These are phyloP conservation scores for Halophytophthora batemanensis DNA, from an alignment of 352 stramenopile species.

Conservation along the genomic window DNA sequence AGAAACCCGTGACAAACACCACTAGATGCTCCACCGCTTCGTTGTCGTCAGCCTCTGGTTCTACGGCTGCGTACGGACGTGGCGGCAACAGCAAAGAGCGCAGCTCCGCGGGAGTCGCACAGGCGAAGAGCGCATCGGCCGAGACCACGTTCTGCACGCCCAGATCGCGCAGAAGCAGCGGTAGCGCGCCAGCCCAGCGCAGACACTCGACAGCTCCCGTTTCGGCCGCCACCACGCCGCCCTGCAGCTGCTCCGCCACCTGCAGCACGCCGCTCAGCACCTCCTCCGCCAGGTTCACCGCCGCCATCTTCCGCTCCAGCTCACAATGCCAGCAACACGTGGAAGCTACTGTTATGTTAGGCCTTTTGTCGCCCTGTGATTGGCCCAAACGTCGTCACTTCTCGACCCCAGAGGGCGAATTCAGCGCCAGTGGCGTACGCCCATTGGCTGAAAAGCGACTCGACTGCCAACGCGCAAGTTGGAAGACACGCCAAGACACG, in stretches of 20 bases:
- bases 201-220: conserved; percentile 55
- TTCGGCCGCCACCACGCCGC: conserved; percentile 47
- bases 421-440: no score
- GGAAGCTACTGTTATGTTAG: background rate
- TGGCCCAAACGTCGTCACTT: no score
- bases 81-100: conserved; percentile 19
- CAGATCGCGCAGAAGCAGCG: conserved; percentile 64
- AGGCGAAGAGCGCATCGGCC: conserved; percentile 35
- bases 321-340: background rate
- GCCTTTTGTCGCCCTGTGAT: no score
- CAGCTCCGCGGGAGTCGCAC: conserved; percentile 12
- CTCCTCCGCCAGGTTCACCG: conserved; percentile 60
- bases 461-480: no score
- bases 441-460: no score
- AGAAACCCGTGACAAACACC: conserved; percentile 49
- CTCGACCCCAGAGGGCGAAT: no score
- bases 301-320: conserved; percentile 3
- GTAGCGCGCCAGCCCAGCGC: conserved; percentile 60
- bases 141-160: conserved; percentile 45
- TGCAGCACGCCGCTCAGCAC: conserved; percentile 51
- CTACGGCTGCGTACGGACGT: conserved; percentile 1
- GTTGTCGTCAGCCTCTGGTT: conserved; percentile 4
- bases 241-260: conserved; percentile 50
- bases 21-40: conserved; percentile 40
- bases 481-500: no score